Conservation (phyloP, 345 rosid species). For the Erucastrum elatum region DNA sequence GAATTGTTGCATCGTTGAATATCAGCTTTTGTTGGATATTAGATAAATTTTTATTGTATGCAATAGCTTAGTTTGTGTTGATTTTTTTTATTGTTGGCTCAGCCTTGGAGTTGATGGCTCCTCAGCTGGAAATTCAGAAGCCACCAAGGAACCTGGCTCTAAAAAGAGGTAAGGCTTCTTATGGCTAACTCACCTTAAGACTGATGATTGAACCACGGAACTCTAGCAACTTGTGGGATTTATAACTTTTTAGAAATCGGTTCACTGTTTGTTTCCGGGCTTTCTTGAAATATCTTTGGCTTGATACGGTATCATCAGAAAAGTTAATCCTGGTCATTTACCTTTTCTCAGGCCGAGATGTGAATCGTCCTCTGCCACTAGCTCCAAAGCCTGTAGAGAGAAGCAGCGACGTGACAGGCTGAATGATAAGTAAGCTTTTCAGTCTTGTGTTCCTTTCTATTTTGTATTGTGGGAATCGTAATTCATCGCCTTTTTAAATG, state of each 20-base stretch:
- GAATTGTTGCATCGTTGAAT: constrained; percentile 19
- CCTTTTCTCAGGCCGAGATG: constrained; percentile 52
- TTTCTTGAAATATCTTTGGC: background rate
- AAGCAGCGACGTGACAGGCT: constrained; percentile 92
- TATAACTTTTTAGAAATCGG: background rate
- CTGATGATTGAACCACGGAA: background rate
- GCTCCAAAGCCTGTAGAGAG: constrained; percentile 99
- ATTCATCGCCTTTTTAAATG: background rate
- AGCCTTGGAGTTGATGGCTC: constrained; percentile 71
- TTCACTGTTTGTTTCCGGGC: background rate
- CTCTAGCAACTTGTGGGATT: background rate
- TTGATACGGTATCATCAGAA: background rate
- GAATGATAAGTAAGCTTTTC: constrained; percentile 74
- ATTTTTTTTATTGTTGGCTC: constrained; percentile 13
- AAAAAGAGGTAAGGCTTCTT: constrained; percentile 65
- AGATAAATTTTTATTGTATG: background rate
- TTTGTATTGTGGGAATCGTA: background rate
- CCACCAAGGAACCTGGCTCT: constrained; percentile 66
- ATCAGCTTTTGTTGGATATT: background rate
- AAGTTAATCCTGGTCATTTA: background rate
- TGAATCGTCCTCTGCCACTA: constrained; percentile 57
- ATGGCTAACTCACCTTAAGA: background rate
- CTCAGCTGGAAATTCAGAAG: constrained; percentile 67
- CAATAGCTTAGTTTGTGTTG: constrained; percentile 4
- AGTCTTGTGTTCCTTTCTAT: constrained; percentile 2